Evolutionary conservation across 345 rosid species (phyloP).

Genomic region (Eucalyptus urophylla): DNA sequence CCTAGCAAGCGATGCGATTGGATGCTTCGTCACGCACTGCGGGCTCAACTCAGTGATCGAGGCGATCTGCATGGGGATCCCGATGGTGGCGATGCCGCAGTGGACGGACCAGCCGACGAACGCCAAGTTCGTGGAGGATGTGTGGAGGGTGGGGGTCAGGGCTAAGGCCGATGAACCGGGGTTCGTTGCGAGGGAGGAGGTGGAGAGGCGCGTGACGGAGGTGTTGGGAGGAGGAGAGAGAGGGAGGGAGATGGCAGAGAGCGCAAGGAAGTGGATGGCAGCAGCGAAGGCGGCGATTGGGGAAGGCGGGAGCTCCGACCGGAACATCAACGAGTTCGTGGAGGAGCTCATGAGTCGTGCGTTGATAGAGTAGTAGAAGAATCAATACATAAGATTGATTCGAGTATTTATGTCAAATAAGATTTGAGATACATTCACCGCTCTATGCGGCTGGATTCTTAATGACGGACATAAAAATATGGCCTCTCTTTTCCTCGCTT

Average conservation of each 20-base stretch:
- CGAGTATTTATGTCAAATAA: neutral
- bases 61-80: slow-evolving; percentile 35
- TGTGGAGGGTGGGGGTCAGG: slow-evolving; percentile 23
- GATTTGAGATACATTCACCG: too few species aligned
- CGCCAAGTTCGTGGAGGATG: slow-evolving; percentile 20
- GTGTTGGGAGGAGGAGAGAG: neutral
- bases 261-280: neutral
- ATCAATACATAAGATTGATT: neutral
- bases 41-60: slow-evolving; percentile 30
- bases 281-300: neutral
- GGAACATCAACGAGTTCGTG: neutral
- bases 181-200: neutral
- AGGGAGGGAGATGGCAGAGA: neutral
- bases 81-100: slow-evolving; percentile 29
- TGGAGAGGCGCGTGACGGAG: neutral
- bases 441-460: too few species aligned
- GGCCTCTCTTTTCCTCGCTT: too few species aligned
- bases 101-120: slow-evolving; percentile 36
- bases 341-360: neutral
- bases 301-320: neutral
- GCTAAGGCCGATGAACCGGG: slow-evolving; percentile 3
- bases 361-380: neutral
- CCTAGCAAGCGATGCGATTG: neutral
- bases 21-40: slow-evolving; percentile 38
- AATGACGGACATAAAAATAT: too few species aligned